A percentile compares a stretch with the other conserved stretches of the same genome.
Conservation (phyloP, 176 grass and related monocot genomes). For the Pontederia crassipes region DNA sequence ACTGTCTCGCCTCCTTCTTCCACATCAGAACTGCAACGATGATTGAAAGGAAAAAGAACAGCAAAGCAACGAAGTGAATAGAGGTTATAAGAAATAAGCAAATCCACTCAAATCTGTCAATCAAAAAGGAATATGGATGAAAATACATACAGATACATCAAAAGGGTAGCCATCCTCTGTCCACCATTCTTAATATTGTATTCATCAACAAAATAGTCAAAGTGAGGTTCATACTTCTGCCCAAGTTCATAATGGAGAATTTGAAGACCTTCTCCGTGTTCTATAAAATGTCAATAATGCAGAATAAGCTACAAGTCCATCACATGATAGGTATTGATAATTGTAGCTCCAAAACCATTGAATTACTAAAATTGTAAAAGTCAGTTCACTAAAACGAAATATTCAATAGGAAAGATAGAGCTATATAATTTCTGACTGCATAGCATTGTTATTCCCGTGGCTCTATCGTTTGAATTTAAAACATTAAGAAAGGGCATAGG, state of each 20-base stretch:
- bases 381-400: no score
- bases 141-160: conserved; percentile 92
- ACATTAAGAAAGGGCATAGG: no score
- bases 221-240: conserved; percentile 91
- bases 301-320: not conserved
- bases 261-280: conserved; percentile 84
- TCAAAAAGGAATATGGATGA: not conserved
- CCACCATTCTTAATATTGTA: conserved; percentile 88
- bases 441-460: no score
- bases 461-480: no score
- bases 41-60: not conserved
- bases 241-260: conserved; percentile 87
- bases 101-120: not conserved
- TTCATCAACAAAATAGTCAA: conserved; percentile 83
- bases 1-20: conserved; percentile 97
- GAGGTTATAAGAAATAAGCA: not conserved
- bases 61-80: not conserved
- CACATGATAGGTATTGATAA: not conserved
- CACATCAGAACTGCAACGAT: conserved; percentile 55
- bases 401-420: no score
- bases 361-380: not conserved
- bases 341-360: not conserved
- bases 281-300: conserved; percentile 18
- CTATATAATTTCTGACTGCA: no score
- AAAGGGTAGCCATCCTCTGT: conserved; percentile 81